Percentiles rank a stretch among this genome's conserved stretches.
These are phyloP conservation scores for Lasiodiplodia citricola DNA, from an alignment of 2,329 filamentous ascomycete genomes.

Conservation along the genomic window DNA sequence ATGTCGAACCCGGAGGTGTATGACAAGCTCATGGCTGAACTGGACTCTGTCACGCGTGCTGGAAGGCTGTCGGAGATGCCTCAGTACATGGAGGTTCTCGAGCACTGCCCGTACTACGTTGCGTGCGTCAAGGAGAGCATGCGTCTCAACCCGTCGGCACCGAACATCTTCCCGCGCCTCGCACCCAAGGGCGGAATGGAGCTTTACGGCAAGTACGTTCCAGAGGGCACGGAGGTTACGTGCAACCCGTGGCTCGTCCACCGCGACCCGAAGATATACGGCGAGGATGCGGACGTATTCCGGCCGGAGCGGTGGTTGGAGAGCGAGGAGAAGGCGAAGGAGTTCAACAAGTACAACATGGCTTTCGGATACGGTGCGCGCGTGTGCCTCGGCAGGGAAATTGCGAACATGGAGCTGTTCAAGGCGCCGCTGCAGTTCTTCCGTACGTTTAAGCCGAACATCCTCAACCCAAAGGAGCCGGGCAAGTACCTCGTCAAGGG, in stretches of 20 bases:
- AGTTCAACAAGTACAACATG: slow-evolving; percentile 56
- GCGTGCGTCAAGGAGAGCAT: slow-evolving; percentile 59
- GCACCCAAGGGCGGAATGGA: slow-evolving; percentile 43
- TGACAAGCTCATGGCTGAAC: slow-evolving; percentile 54
- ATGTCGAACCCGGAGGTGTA: slow-evolving; percentile 49
- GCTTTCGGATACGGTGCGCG: slow-evolving; percentile 58
- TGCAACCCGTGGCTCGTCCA: slow-evolving; percentile 40
- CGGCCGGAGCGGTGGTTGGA: slow-evolving; percentile 40
- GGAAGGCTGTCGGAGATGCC: slow-evolving; percentile 36
- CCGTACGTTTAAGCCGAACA: slow-evolving; percentile 43
- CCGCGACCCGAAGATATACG: slow-evolving; percentile 38
- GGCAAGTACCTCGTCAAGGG: slow-evolving; percentile 49
- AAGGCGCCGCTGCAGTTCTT: slow-evolving; percentile 53
- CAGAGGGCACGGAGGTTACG: slow-evolving; percentile 37
- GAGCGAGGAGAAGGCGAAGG: slow-evolving; percentile 45
- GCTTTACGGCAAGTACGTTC: slow-evolving; percentile 41
- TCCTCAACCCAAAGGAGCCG: slow-evolving; percentile 38
- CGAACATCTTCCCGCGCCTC: slow-evolving; percentile 58
- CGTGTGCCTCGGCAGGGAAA: slow-evolving; percentile 56
- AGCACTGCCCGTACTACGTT: slow-evolving; percentile 52
- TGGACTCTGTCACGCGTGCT: slow-evolving; percentile 47
- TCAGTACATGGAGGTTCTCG: slow-evolving; percentile 36
- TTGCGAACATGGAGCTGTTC: slow-evolving; percentile 60
- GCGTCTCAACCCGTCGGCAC: slow-evolving; percentile 57
- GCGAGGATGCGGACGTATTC: slow-evolving; percentile 37